These are phyloP conservation scores for Russula dissimulans DNA, from an alignment of 768 basidiomycete species.

Conservation along the genomic window DNA sequence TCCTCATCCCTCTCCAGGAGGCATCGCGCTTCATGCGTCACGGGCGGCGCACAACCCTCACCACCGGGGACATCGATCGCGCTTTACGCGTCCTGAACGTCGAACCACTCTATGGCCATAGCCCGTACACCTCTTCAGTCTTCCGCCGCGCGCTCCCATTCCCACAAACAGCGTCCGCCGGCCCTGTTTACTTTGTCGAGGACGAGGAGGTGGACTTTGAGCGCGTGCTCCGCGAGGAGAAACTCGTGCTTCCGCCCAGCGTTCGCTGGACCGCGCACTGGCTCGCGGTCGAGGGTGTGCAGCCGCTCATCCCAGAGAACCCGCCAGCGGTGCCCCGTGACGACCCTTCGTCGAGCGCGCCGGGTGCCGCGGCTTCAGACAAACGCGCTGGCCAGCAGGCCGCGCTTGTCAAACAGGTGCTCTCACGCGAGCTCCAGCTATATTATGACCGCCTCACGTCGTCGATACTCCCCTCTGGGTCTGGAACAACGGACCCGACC, in stretches of 20 bases:
- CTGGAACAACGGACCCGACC: slow-evolving; percentile 38
- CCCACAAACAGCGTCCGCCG: slow-evolving; percentile 40
- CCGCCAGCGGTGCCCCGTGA: slow-evolving; percentile 73
- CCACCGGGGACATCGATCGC: slow-evolving; percentile 84
- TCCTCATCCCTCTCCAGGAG: slow-evolving; percentile 45
- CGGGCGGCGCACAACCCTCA: slow-evolving; percentile 81
- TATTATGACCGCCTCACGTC: slow-evolving; percentile 90
- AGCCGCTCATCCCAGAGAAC: slow-evolving; percentile 93
- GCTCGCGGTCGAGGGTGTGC: slow-evolving; percentile 97
- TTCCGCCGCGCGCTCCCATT: slow-evolving; percentile 49
- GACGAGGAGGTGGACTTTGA: slow-evolving; percentile 98
- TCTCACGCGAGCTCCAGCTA: slow-evolving; percentile 88
- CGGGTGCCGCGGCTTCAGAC: slow-evolving; percentile 25
- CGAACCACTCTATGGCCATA: slow-evolving; percentile 89
- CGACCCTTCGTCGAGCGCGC: slow-evolving; percentile 29
- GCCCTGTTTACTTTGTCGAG: slow-evolving; percentile 84
- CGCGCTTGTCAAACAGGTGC: slow-evolving; percentile 81
- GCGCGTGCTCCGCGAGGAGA: slow-evolving; percentile 77
- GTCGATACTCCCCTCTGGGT: slow-evolving; percentile 63
- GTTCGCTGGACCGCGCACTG: slow-evolving; percentile 92
- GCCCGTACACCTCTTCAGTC: slow-evolving; percentile 49
- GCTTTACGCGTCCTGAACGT: slow-evolving; percentile 92
- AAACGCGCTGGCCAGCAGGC: slow-evolving; percentile 51
- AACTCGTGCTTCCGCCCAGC: slow-evolving; percentile 70
- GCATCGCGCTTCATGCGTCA: slow-evolving; percentile 96